A percentile compares a stretch with the other conserved stretches of the same genome.
These are phyloP conservation scores for Malassezia japonica DNA, from an alignment of 1,284 basidiomycete species.

Conservation along the genomic window DNA sequence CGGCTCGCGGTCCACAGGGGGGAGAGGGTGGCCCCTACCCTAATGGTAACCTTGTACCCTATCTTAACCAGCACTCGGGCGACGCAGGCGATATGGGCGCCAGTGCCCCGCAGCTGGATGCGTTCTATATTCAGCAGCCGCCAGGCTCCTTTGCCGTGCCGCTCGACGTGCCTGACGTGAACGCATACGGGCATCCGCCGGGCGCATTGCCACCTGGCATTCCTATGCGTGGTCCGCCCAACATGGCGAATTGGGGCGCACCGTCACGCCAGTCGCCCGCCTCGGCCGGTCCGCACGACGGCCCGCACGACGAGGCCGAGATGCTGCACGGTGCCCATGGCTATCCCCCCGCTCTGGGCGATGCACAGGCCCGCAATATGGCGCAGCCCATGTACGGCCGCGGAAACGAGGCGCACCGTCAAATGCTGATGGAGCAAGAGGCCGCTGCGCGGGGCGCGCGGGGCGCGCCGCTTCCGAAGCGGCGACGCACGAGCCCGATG, in stretches of 20 bases:
- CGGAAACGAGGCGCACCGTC: slow-evolving; percentile 2
- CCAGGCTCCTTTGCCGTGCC: slow-evolving; percentile 14
- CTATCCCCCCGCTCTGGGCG: slow-evolving; percentile 1
- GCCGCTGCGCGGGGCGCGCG: neutral
- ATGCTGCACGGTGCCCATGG: slow-evolving; percentile 5
- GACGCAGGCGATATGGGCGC: slow-evolving; percentile 11
- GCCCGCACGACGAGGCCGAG: slow-evolving; percentile 10
- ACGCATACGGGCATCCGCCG: slow-evolving; percentile 9
- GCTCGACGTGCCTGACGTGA: slow-evolving; percentile 13
- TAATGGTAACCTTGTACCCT: slow-evolving; percentile 8
- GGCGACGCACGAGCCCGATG: slow-evolving; percentile 13
- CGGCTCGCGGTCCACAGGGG: neutral
- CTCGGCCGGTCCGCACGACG: slow-evolving; percentile 2
- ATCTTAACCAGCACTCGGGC: slow-evolving; percentile 11
- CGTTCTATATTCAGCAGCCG: slow-evolving; percentile 19
- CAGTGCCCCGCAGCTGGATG: slow-evolving; percentile 9
- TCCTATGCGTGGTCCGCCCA: slow-evolving; percentile 12
- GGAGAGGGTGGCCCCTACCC: neutral
- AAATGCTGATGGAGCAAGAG: slow-evolving; percentile 11
- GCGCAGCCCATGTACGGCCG: slow-evolving; percentile 5
- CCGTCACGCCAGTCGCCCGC: slow-evolving; percentile 11
- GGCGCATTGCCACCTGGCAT: slow-evolving; percentile 1
- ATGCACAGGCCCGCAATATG: slow-evolving; percentile 1
- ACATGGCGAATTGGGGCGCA: slow-evolving; percentile 6
- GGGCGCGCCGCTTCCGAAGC: slow-evolving; percentile 9